Evolutionary conservation across 2,329 filamentous ascomycete species (phyloP), one percentile per base, ranked within the genome.

Genomic region (Clonostachys solani): DNA sequence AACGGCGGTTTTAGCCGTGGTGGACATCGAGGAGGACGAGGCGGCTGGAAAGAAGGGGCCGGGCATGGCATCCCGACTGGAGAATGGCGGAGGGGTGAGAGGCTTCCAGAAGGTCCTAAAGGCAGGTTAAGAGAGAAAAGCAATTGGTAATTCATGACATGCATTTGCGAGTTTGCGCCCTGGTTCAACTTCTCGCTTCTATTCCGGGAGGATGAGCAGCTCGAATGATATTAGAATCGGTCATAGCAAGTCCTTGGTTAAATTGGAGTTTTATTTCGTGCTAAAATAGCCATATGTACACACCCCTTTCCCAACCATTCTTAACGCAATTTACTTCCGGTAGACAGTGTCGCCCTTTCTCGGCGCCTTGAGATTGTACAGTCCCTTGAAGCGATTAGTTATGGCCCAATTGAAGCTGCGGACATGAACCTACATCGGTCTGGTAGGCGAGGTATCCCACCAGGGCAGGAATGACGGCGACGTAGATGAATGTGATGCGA

Each of bases 331-430:
- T 62, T 74, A 97, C 66, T 80, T 92, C 71, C 97, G 92, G 47
- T 75, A 73, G 60, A 95, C 78, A n/a, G 85, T 77, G 63, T 97
- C 92, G 47, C 90, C 92, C 69, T 81, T 87, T 67, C 89, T 80
- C 85, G 97, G 97, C 49, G 84, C 92, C 57, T 91, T 82, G 57
- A 96, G 67, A 43, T 95, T 80, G 67, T 75, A 95, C 63, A 92
- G 90, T 61, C 92, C 94, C 92, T 97, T 59, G 42, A 23, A 19
- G 38, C 38, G 33, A 33, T 45, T 42, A 36, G 48, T 33, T 29
- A 6, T 29, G 23, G 23, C 8, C 10, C 23, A 33, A 12, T 29
- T 29, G 38, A 45, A 33, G 34, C 45, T 33, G 18, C 19, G 38
- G n/a, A 19, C 33, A 23, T 36, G n/a, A 38, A 82, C 90, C 83